phyloP scores from a whole-genome alignment of 768 basidiomycete genomes.

The Mycena chlorophos region DNA sequence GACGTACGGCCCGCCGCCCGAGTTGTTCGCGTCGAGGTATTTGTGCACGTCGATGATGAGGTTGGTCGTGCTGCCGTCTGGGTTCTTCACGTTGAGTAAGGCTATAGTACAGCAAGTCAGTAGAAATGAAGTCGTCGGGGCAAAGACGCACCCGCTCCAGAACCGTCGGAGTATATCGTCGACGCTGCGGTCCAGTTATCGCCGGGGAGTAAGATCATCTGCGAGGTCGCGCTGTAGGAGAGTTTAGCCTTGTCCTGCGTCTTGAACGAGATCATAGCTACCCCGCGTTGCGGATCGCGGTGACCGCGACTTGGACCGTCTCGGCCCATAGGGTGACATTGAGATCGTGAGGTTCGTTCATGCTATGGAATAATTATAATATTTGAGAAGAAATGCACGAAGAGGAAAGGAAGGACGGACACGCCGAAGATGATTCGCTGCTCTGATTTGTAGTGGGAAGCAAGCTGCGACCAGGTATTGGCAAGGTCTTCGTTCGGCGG shows the following conservation, averaged over 20 bases:
- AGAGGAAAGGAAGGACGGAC: conserved; percentile 31
- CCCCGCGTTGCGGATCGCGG: conserved; percentile 59
- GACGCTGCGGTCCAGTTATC: conserved; percentile 56
- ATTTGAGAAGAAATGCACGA: background rate
- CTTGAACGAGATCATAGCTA: conserved; percentile 14
- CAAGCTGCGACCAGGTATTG: conserved; percentile 51
- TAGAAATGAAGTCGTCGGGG: no score
- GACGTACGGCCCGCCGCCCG: conserved; percentile 31
- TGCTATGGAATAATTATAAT: conserved; percentile 32
- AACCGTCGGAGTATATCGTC: conserved; percentile 51
- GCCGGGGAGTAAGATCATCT: conserved; percentile 60
- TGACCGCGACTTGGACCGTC: conserved; percentile 59
- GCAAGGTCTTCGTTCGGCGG: conserved; percentile 57
- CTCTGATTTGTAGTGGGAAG: conserved; percentile 46
- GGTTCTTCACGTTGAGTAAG: conserved; percentile 44
- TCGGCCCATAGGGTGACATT: conserved; percentile 49
- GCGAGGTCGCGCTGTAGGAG: conserved; percentile 46
- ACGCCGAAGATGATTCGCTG: conserved; percentile 48
- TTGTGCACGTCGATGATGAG: conserved; percentile 66
- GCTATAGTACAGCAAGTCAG: conserved; percentile 28
- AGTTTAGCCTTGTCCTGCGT: background rate
- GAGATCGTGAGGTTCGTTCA: conserved; percentile 68
- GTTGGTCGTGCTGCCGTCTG: conserved; percentile 43
- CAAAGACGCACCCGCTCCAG: conserved; percentile 33
- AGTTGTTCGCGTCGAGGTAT: conserved; percentile 58